Evolutionary conservation across 305 asterid species (phyloP).

Genomic region (Fraxinus baroniana): DNA sequence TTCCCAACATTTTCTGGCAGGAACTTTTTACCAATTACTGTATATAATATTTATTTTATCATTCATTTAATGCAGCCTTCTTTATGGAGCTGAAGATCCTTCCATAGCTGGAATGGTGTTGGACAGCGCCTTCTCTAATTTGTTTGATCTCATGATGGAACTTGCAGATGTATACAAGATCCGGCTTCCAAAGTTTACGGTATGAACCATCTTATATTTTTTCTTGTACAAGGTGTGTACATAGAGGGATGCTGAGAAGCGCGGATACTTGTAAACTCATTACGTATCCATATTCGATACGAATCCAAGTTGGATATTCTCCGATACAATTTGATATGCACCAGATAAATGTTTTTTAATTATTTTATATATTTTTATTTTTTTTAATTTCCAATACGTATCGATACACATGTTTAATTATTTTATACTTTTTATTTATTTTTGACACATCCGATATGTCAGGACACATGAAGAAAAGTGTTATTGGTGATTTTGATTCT

Average conservation of each 20-base stretch:
- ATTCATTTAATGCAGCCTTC: constrained; percentile 64
- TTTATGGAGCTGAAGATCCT: constrained; percentile 98
- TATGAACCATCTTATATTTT: constrained; percentile 14
- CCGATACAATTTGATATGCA: background rate
- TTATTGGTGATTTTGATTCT: background rate
- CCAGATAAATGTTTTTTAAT: background rate
- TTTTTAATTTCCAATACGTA: background rate
- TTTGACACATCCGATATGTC: background rate
- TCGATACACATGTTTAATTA: background rate
- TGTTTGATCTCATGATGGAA: constrained; percentile 94
- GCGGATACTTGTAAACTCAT: background rate
- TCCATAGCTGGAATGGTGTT: constrained; percentile 98
- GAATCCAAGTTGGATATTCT: background rate
- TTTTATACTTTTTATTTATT: background rate
- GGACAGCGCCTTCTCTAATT: constrained; percentile 95
- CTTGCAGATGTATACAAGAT: constrained; percentile 93
- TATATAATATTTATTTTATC: constrained; percentile 14
- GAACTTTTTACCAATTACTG: constrained; percentile 6
- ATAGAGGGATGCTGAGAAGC: background rate
- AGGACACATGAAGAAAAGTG: background rate
- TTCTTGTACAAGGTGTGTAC: background rate
- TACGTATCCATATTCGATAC: background rate
- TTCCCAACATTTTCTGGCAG: constrained; percentile 3
- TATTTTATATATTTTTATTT: no score
- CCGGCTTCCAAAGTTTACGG: constrained; percentile 92